Base-by-base conservation (phyloP, 2,329 filamentous ascomycete species). In the Trichoderma asperellum region DNA sequence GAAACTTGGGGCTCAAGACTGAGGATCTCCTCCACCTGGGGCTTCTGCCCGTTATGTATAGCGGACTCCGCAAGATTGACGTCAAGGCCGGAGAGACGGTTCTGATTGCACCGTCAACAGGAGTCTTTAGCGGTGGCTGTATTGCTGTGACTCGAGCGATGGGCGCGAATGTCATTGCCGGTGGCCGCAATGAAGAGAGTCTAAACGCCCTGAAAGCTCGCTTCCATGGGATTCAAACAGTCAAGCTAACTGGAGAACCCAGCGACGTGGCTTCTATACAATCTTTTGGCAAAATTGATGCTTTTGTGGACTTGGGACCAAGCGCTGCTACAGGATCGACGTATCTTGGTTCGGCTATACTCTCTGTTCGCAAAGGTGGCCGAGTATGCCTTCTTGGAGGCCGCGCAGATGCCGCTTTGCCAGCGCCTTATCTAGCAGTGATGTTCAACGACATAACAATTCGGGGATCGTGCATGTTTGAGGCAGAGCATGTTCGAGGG, bases 111-210 rank as follows among this genome's bases (percentile, higher is more conserved):
- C 85, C 85, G 0, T 85, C 85, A 1, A 87, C 84, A 0, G 85
- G 85, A 0, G 73, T 74, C 0, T 87, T 83, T 73, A 82, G 85
- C 0, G 81, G 84, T 2, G 80, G 81, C 1, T 83, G 79, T 0
- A 84, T 87, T 2, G 73, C 80, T 4, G 75, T 84, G 2, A 85
- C 85, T 0, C 68, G 84, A 0, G 82, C 85, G 1, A 81, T 87
- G 76, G 86, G 85, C 0, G 84, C 83, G 5, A 80, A 77, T 11
- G 85, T 88, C 18, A 81, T 88, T 59, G 85, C 85, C 2, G 78
- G 85, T 69, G 84, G 85, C 2, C 77, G 84, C 18, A 84, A 82
- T 68, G 73, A 75, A 59, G 71, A 74, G 5, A 75, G 75, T 16
- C 73, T 85, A 6, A 75, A 61, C 4, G 71, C 73, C 60, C 72